These are phyloP conservation scores for Fraxinus paxiana DNA, from an alignment of 305 asterid genomes.

Conservation along the genomic window DNA sequence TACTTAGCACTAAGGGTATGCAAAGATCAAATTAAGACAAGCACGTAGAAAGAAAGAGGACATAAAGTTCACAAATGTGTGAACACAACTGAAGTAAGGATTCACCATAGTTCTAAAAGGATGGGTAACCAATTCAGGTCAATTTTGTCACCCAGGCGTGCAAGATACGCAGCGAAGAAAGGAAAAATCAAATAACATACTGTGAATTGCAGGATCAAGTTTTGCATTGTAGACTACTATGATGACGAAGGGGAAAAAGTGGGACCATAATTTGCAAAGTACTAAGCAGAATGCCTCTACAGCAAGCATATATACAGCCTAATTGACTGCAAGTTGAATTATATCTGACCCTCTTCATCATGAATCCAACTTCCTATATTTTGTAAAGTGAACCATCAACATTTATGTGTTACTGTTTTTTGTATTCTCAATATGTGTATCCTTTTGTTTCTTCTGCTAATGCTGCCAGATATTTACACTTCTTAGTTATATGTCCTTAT, in stretches of 20 bases:
- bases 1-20: background rate
- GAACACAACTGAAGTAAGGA: background rate
- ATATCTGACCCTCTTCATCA: background rate
- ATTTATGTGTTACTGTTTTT: background rate
- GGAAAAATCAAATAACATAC: background rate
- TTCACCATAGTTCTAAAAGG: background rate
- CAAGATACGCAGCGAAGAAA: background rate
- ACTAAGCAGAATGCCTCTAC: background rate
- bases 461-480: background rate
- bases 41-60: background rate
- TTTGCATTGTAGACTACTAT: background rate
- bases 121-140: background rate
- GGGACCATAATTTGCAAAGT: background rate
- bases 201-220: background rate
- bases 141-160: background rate
- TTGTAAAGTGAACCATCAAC: slow-evolving; percentile 5
- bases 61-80: background rate
- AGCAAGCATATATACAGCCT: background rate
- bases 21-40: background rate
- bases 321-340: background rate
- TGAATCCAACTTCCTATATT: background rate
- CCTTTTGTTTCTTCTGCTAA: slow-evolving; percentile 10
- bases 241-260: background rate
- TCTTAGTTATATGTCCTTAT: background rate
- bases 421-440: background rate